These are phyloP conservation scores for Penicillium expansum DNA, from an alignment of 2,329 filamentous ascomycete species.

Conservation along the genomic window DNA sequence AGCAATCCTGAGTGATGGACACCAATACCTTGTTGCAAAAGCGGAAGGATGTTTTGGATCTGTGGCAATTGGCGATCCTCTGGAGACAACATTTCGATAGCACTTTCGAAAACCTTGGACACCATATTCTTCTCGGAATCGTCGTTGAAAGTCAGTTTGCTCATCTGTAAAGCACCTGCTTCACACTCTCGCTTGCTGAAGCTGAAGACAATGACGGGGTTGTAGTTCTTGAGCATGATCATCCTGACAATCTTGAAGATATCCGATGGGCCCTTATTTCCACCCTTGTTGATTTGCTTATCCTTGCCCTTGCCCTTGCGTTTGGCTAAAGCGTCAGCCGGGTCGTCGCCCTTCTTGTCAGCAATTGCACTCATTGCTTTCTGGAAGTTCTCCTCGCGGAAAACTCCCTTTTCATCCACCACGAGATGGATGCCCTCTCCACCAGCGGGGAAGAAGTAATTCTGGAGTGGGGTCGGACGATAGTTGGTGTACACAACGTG, in stretches of 20 bases:
- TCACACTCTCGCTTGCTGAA: constrained; percentile 99
- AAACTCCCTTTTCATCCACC: constrained; percentile 94
- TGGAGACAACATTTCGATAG: constrained; percentile 87
- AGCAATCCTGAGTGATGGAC: constrained; percentile 95
- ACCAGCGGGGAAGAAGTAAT: constrained; percentile 94
- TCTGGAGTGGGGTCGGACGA: constrained; percentile 90
- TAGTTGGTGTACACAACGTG: constrained; percentile 99
- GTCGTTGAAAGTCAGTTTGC: constrained; percentile 87
- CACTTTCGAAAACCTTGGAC: constrained; percentile 86
- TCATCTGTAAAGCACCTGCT: constrained; percentile 82
- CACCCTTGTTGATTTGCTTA: constrained; percentile 87
- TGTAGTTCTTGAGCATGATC: constrained; percentile 97
- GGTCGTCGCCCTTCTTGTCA: constrained; percentile 80
- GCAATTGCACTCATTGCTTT: constrained; percentile 89
- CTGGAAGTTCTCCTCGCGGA: constrained; percentile 96
- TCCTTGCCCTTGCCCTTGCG: constrained; percentile 85
- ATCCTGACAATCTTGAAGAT: constrained; percentile 98
- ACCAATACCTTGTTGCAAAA: constrained; percentile 87
- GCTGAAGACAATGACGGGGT: constrained; percentile 98
- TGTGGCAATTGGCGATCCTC: constrained; percentile 87
- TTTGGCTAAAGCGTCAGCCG: constrained; percentile 74
- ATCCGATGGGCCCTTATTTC: constrained; percentile 68
- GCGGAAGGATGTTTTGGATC: constrained; percentile 83
- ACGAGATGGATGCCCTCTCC: constrained; percentile 90
- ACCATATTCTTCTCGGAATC: constrained; percentile 95